Evolutionary conservation across 495 filamentous ascomycete species (phyloP), one percentile per base, ranked within the genome.

Genomic region (Aspergillus campestris): DNA sequence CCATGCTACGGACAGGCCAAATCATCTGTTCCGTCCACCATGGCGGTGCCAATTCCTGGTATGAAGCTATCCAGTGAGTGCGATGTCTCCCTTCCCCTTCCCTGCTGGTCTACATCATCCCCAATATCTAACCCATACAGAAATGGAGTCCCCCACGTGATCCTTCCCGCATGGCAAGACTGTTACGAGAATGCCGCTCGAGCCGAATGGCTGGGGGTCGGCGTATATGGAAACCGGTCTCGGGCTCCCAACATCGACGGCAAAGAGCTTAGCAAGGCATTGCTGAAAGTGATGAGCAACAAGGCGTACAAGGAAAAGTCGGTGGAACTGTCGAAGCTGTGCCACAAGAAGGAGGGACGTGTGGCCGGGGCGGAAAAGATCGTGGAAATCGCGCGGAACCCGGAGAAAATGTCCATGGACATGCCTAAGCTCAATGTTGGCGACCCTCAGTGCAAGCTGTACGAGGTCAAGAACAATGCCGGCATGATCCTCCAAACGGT

Each of bases 1-100:
- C 71, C 0, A 52, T 77, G 37, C 51, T 79, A 9, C 51, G 70
- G 43, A 70, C 58, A 0, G 71, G 71, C 0, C 51, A 69, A 29
- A 64, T 77, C n/a, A 53, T 70, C 14, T 64, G 62, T 13, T 70
- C 64, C 27, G 71, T 77, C 5, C 72, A 77, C 42, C 75, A 79
- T 48, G 75, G 75, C 5, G 74, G 75, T 15, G 64, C 71, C 0
- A 75, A 75, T 32, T 74, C 66, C n/a, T 79, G 65, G 39, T 70
- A 73, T 43, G 75, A 79, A 48, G 72, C 70, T 2, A 64, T 75
- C 37, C 66, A 66, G 72, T 78, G 60, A 47, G 64, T 64, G 18
- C 4, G 18, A 24, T 24, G 2, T 27, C 13, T 18, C n/a, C 9
- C 30, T 30, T 30, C 14, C 8, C 3, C 14, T n/a, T 15, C 12